Conservation (phyloP, 305 asterid genomes). For the Vinca major region DNA sequence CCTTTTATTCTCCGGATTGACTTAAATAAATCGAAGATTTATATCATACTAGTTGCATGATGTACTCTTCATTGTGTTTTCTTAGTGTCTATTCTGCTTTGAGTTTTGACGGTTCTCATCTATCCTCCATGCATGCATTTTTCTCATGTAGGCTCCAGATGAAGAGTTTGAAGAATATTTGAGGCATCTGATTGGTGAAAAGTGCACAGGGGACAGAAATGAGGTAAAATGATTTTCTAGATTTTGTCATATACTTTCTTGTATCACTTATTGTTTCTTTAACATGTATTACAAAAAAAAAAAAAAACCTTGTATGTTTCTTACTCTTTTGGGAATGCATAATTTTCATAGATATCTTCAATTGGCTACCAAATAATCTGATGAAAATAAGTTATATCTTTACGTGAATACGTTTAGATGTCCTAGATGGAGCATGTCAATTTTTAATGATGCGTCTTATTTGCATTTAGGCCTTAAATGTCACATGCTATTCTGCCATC, state of each 20-base stretch:
- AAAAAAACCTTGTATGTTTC: background rate
- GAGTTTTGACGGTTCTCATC: background rate
- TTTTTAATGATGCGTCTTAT: background rate
- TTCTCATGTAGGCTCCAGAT: slow-evolving; percentile 63
- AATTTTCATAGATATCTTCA: background rate
- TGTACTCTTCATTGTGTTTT: background rate
- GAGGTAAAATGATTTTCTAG: slow-evolving; percentile 39
- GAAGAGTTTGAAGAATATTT: slow-evolving; percentile 90
- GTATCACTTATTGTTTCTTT: background rate
- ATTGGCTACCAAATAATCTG: background rate
- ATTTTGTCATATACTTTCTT: background rate
- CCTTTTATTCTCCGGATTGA: slow-evolving; percentile 3
- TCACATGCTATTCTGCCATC: too few relatives aligned
- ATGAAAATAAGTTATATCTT: background rate
- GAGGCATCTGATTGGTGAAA: slow-evolving; percentile 66
- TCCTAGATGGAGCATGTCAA: background rate
- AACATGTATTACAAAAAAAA: background rate
- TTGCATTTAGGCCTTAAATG: slow-evolving; percentile 1
- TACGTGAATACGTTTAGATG: background rate
- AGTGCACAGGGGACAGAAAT: slow-evolving; percentile 72
- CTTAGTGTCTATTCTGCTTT: slow-evolving; percentile 3
- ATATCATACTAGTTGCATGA: background rate
- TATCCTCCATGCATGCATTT: background rate
- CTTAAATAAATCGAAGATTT: slow-evolving; percentile 3
- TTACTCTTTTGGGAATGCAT: slow-evolving; percentile 2